These are phyloP conservation scores for Beauveria medogensis DNA, from an alignment of 2,329 filamentous ascomycete genomes.

Conservation along the genomic window DNA sequence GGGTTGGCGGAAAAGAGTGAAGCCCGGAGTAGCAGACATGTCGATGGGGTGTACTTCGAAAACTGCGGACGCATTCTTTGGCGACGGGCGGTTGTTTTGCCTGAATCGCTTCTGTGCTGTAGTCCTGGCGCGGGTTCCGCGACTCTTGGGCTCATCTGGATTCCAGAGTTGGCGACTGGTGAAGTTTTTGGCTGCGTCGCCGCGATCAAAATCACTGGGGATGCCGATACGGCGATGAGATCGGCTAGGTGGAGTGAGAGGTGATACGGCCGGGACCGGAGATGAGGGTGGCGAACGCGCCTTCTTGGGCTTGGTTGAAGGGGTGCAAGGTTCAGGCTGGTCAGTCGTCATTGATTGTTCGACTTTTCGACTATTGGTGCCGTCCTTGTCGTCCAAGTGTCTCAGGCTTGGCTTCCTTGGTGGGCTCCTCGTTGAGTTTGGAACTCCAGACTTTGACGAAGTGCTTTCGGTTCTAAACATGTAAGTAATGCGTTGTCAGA, in stretches of 20 bases:
- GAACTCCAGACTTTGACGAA: background rate
- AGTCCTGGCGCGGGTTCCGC: background rate
- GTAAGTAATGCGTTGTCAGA: background rate
- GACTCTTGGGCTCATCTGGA: conserved; percentile 16
- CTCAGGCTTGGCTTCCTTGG: background rate
- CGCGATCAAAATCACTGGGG: conserved; percentile 19
- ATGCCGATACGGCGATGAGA: background rate
- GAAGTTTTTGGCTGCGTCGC: conserved; percentile 15
- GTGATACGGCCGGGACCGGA: conserved; percentile 14
- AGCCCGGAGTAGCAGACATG: background rate
- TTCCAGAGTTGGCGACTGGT: conserved; percentile 22
- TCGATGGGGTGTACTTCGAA: background rate
- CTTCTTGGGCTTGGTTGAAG: conserved; percentile 16
- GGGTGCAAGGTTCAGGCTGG: conserved; percentile 8
- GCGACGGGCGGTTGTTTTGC: background rate
- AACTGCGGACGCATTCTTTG: background rate
- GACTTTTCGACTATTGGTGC: background rate
- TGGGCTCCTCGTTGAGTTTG: background rate
- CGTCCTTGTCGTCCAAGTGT: background rate
- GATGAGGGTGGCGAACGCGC: conserved; percentile 21
- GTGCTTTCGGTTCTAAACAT: background rate
- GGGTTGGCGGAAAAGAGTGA: conserved; percentile 34
- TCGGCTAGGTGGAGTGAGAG: conserved; percentile 13
- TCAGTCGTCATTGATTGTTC: conserved; percentile 11
- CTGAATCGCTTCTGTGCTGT: background rate